Conservation (phyloP, 1,139 yeast genomes). For the Hyphopichia pseudoburtonii region DNA sequence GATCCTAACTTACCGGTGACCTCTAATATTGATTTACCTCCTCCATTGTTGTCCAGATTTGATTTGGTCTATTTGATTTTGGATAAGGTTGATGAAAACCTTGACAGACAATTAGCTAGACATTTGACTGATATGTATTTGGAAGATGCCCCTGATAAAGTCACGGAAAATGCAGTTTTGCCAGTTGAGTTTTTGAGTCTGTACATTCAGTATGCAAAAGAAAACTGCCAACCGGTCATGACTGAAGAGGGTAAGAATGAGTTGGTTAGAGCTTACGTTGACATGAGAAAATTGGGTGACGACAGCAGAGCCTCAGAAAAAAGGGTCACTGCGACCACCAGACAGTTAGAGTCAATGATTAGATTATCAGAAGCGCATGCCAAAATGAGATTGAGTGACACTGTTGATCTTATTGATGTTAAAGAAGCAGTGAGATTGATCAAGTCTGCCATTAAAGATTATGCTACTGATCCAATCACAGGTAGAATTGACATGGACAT, state of each 20-base stretch:
- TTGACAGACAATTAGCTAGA: constrained; percentile 83
- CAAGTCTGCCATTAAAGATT: constrained; percentile 91
- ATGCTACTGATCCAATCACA: constrained; percentile 96
- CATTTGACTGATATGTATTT: constrained; percentile 91
- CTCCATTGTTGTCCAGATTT: constrained; percentile 90
- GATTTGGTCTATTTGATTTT: constrained; percentile 89
- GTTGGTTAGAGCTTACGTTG: constrained; percentile 87
- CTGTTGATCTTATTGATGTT: constrained; percentile 81
- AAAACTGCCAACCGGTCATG: constrained; percentile 72
- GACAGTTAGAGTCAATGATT: constrained; percentile 95
- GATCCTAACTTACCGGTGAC: constrained; percentile 93
- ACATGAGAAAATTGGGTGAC: constrained; percentile 92
- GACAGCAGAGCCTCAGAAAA: constrained; percentile 84
- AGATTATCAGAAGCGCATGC: constrained; percentile 97
- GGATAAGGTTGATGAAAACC: constrained; percentile 85
- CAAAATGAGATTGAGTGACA: constrained; percentile 77
- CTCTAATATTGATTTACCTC: constrained; percentile 92
- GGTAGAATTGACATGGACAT: constrained; percentile 97
- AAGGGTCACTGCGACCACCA: constrained; percentile 95
- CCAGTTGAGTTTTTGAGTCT: constrained; percentile 86
- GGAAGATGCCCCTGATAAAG: constrained; percentile 82
- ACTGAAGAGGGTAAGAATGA: constrained; percentile 81
- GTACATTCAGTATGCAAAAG: constrained; percentile 91
- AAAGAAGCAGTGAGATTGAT: constrained; percentile 90
- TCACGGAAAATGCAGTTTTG: constrained; percentile 60